Evolutionary conservation across 306 rosid species (phyloP), one percentile per base, ranked within the genome.

Genomic region (Castanopsis chinensis): DNA sequence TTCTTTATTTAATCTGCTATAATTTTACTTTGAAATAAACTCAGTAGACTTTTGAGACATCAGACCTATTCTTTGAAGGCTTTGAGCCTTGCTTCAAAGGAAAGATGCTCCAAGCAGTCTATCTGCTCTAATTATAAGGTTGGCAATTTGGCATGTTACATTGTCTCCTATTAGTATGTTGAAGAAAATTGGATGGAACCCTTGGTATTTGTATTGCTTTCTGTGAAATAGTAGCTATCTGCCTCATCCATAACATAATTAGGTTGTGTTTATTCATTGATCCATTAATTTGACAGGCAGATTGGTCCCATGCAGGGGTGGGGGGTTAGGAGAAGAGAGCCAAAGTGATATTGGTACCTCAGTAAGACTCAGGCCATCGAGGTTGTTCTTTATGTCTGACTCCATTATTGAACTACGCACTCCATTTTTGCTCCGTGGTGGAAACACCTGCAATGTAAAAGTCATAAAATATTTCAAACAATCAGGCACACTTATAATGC

Each of bases 301-400:
- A 59, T 6, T 59, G 30, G 27, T 59, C 28, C 53, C 53, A 13
- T 49, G 53, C 53, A 49, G 53, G 53, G 53, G 53, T 10, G 14
- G 53, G 53, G 53, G 53, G 53, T 49, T 11, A 12, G 15, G 53
- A 12, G 53, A 13, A 32, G 28, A 52, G 14, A 30, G 41, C 52
- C 20, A 6, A 71, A 85, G 13, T 23, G 45, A 60, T 41, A 27
- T 27, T 45, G 35, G 52, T 79, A 84, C 97, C 87, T 86, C 86
- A 10, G 43, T 28, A 43, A 90, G 59, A 30, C 89, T 79, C 83
- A 87, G 72, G 43, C 95, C 97, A 32, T 86, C 97, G 49, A 92
- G 92, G 83, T 73, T 92, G 49, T 65, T 79, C 78, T 89, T 84
- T 74, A 92, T 81, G 77, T 81, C 57, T 75, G 88, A 82, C 72